Evolutionary conservation across 2,329 filamentous ascomycete species (phyloP), one percentile per base, ranked within the genome.

Genomic region (Talaromyces sp.): DNA sequence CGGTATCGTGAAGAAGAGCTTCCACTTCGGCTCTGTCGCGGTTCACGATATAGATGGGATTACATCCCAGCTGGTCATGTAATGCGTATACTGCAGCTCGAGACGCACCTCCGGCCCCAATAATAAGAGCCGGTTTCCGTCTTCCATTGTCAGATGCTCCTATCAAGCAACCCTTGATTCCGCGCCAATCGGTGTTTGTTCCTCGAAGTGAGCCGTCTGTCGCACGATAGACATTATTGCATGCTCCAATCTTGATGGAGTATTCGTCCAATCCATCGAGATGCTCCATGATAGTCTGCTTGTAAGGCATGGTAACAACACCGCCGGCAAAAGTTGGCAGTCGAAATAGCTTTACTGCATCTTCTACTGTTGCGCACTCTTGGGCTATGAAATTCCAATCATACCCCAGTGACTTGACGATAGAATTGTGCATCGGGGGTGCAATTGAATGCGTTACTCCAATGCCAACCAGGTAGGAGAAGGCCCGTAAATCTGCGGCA

Each of bases 251-350:
- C 9, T 67, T 72, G 0, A 63, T 58, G 1, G 71, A 72, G 1
- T 75, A 68, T 0, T 75, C 68, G 52, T 79, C 78, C 1, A 77
- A 65, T 1, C 68, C 70, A 59, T 79, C 73, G 8, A 79, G 70
- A 42, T 71, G 70, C 9, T 70, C 66, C 59, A 59, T 59, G n/a
- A 59, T 59, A 4, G 30, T 28, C 34, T 69, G 73, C 64, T 78
- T 80, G 71, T 75, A 79, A 0, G 78, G 78, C 78, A 80, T 80
- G 0, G 77, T 79, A 4, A 77, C 70, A 4, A 76, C 74, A 5
- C 65, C 68, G 7, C 73, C 75, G 14, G 70, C 71, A 44, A 72
- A 73, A 40, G 65, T 67, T 1, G 72, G 65, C 6, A 65, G 62
- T 3, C 64, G 62, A 55, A 75, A 72, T 2, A 77, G 65, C 0